Percentiles rank a stretch among this genome's conserved stretches.
Conservation (phyloP, 345 rosid species). For the Lepidium africanum region DNA sequence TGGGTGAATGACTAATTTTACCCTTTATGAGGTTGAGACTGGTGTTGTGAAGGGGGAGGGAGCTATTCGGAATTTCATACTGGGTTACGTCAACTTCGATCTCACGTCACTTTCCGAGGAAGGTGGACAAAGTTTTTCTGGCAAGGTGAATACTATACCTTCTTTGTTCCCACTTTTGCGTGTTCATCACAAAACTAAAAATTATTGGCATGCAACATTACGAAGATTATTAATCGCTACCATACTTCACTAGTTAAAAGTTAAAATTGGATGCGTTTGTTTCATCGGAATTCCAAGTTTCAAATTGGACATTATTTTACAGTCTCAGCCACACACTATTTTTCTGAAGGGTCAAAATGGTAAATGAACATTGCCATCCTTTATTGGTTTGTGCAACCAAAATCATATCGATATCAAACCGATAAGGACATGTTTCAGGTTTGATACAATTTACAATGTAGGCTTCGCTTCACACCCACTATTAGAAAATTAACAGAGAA, state of each 20-base stretch:
- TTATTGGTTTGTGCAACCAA: neutral
- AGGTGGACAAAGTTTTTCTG: conserved; percentile 35
- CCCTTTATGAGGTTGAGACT: neutral
- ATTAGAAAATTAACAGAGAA: neutral
- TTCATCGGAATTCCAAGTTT: neutral
- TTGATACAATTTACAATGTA: conserved; percentile 14
- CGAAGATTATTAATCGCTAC: neutral
- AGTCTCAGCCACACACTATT: too few relatives aligned
- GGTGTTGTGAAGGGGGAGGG: neutral
- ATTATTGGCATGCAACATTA: neutral
- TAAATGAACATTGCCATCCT: neutral
- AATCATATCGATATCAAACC: conserved; percentile 17
- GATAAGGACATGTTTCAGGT: conserved; percentile 7
- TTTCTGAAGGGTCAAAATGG: neutral
- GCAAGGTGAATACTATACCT: conserved; percentile 35
- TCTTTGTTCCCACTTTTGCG: conserved; percentile 17
- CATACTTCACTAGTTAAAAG: neutral
- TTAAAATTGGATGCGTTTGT: neutral
- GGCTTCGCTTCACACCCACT: neutral
- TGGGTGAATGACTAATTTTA: conserved; percentile 17
- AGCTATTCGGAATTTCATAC: conserved; percentile 1
- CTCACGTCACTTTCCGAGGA: conserved; percentile 47
- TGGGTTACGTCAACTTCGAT: conserved; percentile 24
- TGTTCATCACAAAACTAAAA: conserved; percentile 4
- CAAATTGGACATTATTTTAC: neutral